A percentile compares a stretch with the other conserved stretches of the same genome.
Evolutionary conservation across 768 basidiomycete genomes (phyloP).

Genomic region (Inosperma sp.): DNA sequence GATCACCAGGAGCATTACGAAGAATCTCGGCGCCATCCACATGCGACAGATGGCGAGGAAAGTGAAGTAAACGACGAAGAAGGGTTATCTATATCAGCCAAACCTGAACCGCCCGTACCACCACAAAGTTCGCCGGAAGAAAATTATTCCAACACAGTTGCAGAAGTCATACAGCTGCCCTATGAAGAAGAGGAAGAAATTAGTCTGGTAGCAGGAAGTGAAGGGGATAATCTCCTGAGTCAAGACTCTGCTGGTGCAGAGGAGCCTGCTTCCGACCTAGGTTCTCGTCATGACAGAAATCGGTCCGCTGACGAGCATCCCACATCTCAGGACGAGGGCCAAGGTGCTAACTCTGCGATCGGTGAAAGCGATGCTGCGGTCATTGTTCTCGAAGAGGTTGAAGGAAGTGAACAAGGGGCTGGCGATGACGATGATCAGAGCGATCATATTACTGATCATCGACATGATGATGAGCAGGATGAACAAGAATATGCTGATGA

Average conservation of each 20-base stretch:
- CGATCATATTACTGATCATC: conserved; percentile 6
- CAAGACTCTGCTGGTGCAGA: too few species aligned
- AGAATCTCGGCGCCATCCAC: background rate
- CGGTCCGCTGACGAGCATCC: conserved; percentile 3
- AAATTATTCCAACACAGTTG: background rate
- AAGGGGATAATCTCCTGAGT: too few species aligned
- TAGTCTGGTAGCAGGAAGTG: background rate
- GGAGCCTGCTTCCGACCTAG: too few species aligned
- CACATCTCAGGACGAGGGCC: conserved; percentile 14
- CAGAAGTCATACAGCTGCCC: too few species aligned
- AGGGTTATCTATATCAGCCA: background rate
- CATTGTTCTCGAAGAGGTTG: background rate
- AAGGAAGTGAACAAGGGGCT: background rate
- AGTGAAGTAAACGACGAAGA: background rate
- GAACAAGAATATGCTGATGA: background rate
- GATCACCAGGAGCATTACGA: background rate
- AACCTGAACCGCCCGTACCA: background rate
- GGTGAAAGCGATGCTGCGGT: background rate
- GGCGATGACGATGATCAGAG: background rate
- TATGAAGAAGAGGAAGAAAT: background rate
- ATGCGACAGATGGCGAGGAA: background rate
- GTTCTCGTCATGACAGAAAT: background rate
- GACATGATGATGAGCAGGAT: background rate
- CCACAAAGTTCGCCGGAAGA: background rate
- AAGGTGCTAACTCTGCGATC: background rate